Percentiles rank a stretch among this genome's conserved stretches.
These are phyloP conservation scores for Mycothermus thermophilus DNA, from an alignment of 495 filamentous ascomycete species.

Conservation along the genomic window DNA sequence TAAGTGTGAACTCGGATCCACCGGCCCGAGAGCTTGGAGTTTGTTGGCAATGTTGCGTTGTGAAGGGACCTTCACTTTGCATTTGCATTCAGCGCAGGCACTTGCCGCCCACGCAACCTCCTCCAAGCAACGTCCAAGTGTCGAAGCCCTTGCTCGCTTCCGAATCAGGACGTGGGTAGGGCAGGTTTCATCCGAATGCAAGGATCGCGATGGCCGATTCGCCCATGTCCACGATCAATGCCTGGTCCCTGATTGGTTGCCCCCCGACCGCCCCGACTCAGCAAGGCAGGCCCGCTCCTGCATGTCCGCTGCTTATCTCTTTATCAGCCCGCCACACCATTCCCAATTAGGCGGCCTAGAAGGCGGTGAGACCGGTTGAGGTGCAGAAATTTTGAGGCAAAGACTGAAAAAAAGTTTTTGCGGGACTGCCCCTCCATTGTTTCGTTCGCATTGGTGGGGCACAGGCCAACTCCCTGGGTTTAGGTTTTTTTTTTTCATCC, in stretches of 20 bases:
- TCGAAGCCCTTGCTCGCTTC: too few relatives aligned
- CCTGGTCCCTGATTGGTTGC: background rate
- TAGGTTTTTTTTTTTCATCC: background rate
- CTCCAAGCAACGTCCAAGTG: too few relatives aligned
- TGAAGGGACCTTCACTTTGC: too few relatives aligned
- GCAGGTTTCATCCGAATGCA: background rate
- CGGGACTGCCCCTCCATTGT: background rate
- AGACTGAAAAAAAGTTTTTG: background rate
- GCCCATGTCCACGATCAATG: background rate
- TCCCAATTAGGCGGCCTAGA: background rate
- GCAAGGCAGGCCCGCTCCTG: too few relatives aligned
- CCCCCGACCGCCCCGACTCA: background rate
- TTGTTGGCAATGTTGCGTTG: too few relatives aligned
- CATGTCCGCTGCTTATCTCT: background rate
- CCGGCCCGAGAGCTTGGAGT: too few relatives aligned
- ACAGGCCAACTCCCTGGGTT: background rate
- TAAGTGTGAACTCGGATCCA: too few relatives aligned
- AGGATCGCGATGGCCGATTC: too few relatives aligned
- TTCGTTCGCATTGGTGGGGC: background rate
- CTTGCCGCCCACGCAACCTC: too few relatives aligned
- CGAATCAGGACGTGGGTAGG: background rate
- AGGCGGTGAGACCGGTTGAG: constrained; percentile 1
- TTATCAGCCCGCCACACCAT: background rate
- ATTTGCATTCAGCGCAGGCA: too few relatives aligned
- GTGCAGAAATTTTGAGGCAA: constrained; percentile 1